Evolutionary conservation across 1,139 yeast genomes (phyloP).

Genomic region (Kluyveromyces sp.): DNA sequence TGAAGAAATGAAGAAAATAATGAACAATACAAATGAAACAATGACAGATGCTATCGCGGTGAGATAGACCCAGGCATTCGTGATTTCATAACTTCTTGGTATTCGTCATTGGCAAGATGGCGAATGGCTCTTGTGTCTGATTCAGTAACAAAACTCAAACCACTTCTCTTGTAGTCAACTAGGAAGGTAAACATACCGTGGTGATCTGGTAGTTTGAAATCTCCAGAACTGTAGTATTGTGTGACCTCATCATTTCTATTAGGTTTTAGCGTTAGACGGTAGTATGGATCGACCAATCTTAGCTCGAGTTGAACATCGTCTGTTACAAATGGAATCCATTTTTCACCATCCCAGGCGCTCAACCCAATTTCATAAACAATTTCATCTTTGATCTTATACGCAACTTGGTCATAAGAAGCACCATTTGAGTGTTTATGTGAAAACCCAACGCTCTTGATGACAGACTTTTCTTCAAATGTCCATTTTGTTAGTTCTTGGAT

Average conservation of each 20-base stretch:
- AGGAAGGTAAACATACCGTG: slow-evolving; percentile 93
- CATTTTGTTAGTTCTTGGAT: slow-evolving; percentile 56
- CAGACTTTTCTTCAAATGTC: slow-evolving; percentile 66
- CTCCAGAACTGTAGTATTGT: slow-evolving; percentile 38
- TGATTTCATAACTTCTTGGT: slow-evolving; percentile 86
- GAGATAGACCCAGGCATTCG: slow-evolving; percentile 89
- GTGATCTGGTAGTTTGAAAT: slow-evolving; percentile 82
- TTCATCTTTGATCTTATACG: slow-evolving; percentile 69
- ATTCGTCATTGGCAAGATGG: slow-evolving; percentile 94
- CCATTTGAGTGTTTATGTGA: slow-evolving; percentile 41
- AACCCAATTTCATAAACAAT: slow-evolving; percentile 58
- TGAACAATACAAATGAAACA: slow-evolving; percentile 67
- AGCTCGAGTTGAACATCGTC: slow-evolving; percentile 72
- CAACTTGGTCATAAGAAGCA: slow-evolving; percentile 37
- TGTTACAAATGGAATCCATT: slow-evolving; percentile 62
- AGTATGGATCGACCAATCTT: slow-evolving; percentile 91
- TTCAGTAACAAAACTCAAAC: slow-evolving; percentile 60
- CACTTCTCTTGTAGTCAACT: slow-evolving; percentile 74
- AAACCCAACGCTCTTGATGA: slow-evolving; percentile 50
- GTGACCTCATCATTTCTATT: slow-evolving; percentile 24
- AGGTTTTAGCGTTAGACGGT: slow-evolving; percentile 55
- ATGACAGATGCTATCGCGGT: slow-evolving; percentile 65
- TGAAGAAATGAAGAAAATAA: slow-evolving; percentile 44
- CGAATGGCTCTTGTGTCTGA: slow-evolving; percentile 74
- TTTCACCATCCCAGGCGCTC: slow-evolving; percentile 49